Conservation (phyloP, 2,329 filamentous ascomycete species). For the Juglanconis juglandina region DNA sequence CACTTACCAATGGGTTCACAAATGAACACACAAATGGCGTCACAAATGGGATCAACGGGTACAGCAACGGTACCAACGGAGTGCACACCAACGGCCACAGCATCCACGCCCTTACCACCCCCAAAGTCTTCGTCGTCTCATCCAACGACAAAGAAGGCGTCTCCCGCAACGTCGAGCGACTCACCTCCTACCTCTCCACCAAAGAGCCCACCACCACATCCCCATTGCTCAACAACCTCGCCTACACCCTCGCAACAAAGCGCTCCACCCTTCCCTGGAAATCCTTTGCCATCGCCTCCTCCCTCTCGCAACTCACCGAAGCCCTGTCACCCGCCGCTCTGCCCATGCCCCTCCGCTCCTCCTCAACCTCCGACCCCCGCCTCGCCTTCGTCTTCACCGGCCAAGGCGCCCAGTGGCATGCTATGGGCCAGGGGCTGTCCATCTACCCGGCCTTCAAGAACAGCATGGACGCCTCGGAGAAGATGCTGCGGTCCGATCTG, state of each 20-base stretch:
- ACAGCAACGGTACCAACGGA: background rate
- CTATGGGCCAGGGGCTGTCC: constrained; percentile 23
- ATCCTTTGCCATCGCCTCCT: constrained; percentile 5
- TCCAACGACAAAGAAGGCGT: constrained; percentile 3
- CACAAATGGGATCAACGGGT: background rate
- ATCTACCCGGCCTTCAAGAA: constrained; percentile 11
- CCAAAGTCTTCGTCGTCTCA: constrained; percentile 11
- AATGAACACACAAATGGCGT: background rate
- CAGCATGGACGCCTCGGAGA: constrained; percentile 9
- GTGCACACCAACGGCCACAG: background rate
- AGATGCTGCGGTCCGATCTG: constrained; percentile 1
- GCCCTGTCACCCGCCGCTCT: background rate
- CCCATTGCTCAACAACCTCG: background rate
- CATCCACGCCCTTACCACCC: background rate
- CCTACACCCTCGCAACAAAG: constrained; percentile 8
- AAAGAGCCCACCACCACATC: background rate
- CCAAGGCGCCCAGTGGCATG: constrained; percentile 22
- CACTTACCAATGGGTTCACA: background rate
- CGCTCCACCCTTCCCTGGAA: constrained; percentile 9
- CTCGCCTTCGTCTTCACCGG: constrained; percentile 19
- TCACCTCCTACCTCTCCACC: constrained; percentile 2
- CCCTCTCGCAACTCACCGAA: background rate
- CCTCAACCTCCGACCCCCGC: background rate
- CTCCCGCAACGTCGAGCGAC: background rate
- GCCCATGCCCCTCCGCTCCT: background rate